Base-by-base conservation (phyloP, 2,329 filamentous ascomycete species). In the Sporothrix euskadiensis region DNA sequence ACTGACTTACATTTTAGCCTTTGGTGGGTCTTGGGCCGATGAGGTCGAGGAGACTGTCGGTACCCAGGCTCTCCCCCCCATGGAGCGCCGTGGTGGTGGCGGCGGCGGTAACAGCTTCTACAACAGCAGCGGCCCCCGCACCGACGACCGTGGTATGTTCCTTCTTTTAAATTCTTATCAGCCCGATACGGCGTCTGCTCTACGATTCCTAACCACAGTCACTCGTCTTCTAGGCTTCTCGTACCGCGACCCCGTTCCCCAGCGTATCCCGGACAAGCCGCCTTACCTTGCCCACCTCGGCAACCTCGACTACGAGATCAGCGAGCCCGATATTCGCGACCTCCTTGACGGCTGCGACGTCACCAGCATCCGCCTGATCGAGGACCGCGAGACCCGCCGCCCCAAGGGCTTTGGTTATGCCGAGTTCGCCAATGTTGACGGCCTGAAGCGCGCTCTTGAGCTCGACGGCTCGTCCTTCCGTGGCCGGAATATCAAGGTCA, bases 331-430 rank as follows among this genome's bases (percentile, higher is more conserved):
- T 79, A 91, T 99, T 76, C 90, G 88, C 78, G 92, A 94, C 71
- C 96, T 98, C 80, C 97, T 99, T 80, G 84, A 87, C 71, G 93
- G 88, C 73, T 98, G 95, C 82, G 88, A 94, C 76, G 91, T 98
- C 78, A 92, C 92, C 77, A 98, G 90, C 81, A 94, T 99, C 77
- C 93, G 96, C 79, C 94, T 99, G 79, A 97, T 99, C 76, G 95
- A 98, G 85, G 97, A 99, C 83, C 96, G 95, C 81, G 88, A 97
- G 82, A 92, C 96, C 81, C 90, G 92, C 83, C 94, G 94, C 80
- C 96, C 96, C 77, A 99, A 99, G 86, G 96, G 96, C 68, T 99
- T 99, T 79, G 96, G 95, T 75, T 99, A 99, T 82, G 95, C 97
- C 77, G 96, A 99, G 83, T 99, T 99, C 80, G 90, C 87, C 77